Percentiles rank a stretch among this genome's conserved stretches.
Evolutionary conservation across 306 rosid species (phyloP).

Genomic region (Rosa lucieae): DNA sequence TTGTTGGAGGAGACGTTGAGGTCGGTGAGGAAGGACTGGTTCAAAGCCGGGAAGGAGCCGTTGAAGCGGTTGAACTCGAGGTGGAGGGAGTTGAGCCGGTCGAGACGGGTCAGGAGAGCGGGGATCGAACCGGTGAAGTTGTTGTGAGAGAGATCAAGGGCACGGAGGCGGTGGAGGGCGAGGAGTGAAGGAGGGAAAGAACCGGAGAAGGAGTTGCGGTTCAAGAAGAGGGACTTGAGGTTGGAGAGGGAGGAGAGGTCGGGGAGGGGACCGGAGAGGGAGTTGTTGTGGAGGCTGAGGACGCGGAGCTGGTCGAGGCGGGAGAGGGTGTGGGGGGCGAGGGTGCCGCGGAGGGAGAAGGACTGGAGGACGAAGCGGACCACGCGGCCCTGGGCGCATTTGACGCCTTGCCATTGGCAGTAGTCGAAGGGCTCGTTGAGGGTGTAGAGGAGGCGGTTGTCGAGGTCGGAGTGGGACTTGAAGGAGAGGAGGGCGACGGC

Average conservation of each 20-base stretch:
- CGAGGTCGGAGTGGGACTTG: slow-evolving; percentile 71
- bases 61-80: slow-evolving; percentile 61
- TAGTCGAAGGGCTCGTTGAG: slow-evolving; percentile 71
- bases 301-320: slow-evolving; percentile 83
- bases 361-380: slow-evolving; percentile 49
- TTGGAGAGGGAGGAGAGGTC: slow-evolving; percentile 63
- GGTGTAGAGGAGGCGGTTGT: slow-evolving; percentile 62
- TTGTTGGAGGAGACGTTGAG: slow-evolving; percentile 62
- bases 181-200: slow-evolving; percentile 64
- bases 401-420: slow-evolving; percentile 90
- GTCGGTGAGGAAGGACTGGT: slow-evolving; percentile 48
- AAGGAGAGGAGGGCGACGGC: slow-evolving; percentile 66
- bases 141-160: slow-evolving; percentile 63
- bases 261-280: slow-evolving; percentile 76
- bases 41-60: slow-evolving; percentile 61
- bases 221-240: slow-evolving; percentile 65
- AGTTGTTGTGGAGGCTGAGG: slow-evolving; percentile 69
- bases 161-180: slow-evolving; percentile 52
- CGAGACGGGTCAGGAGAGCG: slow-evolving; percentile 30
- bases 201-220: slow-evolving; percentile 59
- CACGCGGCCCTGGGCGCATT: slow-evolving; percentile 73
- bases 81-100: slow-evolving; percentile 53
- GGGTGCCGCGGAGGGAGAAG: slow-evolving; percentile 52
- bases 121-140: slow-evolving; percentile 62
- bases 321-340: slow-evolving; percentile 51